These are phyloP conservation scores for Ceratocystiopsis sp. DNA, from an alignment of 2,329 filamentous ascomycete genomes.

Conservation along the genomic window DNA sequence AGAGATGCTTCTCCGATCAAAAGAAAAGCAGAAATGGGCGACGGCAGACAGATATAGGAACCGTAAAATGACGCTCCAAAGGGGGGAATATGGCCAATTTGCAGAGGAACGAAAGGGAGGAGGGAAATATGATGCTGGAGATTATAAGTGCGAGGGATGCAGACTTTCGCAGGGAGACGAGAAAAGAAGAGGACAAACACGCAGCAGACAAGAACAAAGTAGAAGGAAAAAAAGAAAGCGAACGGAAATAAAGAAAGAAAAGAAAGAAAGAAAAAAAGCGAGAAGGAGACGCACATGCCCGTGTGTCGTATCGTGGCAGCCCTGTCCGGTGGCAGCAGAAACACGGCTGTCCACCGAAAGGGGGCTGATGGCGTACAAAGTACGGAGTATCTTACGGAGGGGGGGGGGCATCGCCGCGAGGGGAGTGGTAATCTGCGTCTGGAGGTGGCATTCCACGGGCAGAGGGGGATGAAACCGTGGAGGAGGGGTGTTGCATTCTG, in stretches of 20 bases:
- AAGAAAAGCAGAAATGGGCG: not conserved
- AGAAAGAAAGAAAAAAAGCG: not conserved
- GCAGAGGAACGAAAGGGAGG: not conserved
- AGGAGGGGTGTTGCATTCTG: too few species aligned
- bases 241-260: slow-evolving; percentile 1
- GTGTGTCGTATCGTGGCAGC: too few species aligned
- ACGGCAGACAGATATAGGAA: not conserved
- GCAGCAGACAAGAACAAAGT: not conserved
- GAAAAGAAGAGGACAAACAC: not conserved
- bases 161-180: not conserved
- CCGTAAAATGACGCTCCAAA: not conserved
- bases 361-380: too few species aligned
- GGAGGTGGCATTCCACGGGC: too few species aligned
- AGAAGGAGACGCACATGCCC: not conserved
- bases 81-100: not conserved
- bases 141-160: not conserved
- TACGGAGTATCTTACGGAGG: too few species aligned
- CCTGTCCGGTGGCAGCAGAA: too few species aligned
- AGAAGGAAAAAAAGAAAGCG: not conserved
- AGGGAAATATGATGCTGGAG: not conserved
- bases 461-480: too few species aligned
- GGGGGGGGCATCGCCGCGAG: too few species aligned
- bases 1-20: too few species aligned
- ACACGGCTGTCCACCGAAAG: too few species aligned
- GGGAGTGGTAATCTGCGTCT: too few species aligned